Evolutionary conservation across 345 rosid genomes (phyloP), one percentile per base, ranked within the genome.

Genomic region (Murraya paniculata): DNA sequence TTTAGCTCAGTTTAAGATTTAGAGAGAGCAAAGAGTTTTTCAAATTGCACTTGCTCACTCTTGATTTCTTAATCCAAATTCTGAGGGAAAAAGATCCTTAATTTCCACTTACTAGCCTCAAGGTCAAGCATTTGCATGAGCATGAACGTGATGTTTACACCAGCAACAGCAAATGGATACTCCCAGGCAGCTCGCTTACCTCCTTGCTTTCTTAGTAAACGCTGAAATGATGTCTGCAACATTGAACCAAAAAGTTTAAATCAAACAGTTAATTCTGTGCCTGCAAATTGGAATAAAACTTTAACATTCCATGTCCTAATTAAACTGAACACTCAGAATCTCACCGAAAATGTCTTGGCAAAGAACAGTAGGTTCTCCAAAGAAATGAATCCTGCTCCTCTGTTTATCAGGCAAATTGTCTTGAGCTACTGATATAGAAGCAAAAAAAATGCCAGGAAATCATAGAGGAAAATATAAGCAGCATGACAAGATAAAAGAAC

Each of bases 161-260:
- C 99, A 59, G 97, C 99, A 81, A 95, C 99, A 64, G 99, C 99
- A 64, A 95, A 95, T 9, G 99, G 99, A 72, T 95, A 95, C 67
- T 95, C 98, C 99, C 97, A 95, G 1, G 89, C 96, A 11, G 98
- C 88, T 87, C 96, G 83, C 75, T 91, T 84, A 22, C 98, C 99
- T 67, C 88, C 97, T 30, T 92, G 91, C 85, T 92, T 95, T 64
- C 82, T 84, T 24, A 95, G 77, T 41, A 95, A 82, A 31, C 72
- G 55, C 67, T 93, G 96, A 83, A 92, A 95, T 9, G 98, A 92
- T 73, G 76, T 89, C 99, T 95, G 88, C 84, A 74, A 61, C 27
- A 64, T 33, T 3, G 9, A 57, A 31, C 33, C 9, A 5, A 55
- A 39, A 59, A 22, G 25, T 50, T 39, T 68, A 55, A 64, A 67